Conservation (phyloP, 371 early-diverging fungal genomes). For the Rhizomucor pusillus region DNA sequence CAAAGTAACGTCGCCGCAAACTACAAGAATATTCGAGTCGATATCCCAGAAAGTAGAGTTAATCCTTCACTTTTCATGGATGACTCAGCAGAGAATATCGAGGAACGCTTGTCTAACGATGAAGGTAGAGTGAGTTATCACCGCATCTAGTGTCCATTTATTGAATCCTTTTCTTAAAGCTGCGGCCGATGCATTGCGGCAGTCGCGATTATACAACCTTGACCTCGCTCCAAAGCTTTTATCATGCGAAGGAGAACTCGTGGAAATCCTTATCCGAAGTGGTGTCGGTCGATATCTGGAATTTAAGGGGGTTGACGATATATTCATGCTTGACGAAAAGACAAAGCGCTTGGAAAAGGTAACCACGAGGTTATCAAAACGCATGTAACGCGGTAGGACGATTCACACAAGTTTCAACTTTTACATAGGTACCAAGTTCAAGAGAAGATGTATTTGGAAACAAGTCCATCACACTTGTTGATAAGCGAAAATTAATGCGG, state of each 20-base stretch:
- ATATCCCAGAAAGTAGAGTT: too few relatives aligned
- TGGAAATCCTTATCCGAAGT: conserved; percentile 76
- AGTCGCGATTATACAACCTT: conserved; percentile 66
- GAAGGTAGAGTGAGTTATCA: too few relatives aligned
- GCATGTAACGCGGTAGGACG: too few relatives aligned
- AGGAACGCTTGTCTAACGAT: too few relatives aligned
- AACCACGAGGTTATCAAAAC: too few relatives aligned
- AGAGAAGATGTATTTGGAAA: conserved; percentile 92
- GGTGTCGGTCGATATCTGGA: conserved; percentile 87
- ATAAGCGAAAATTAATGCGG: conserved; percentile 89
- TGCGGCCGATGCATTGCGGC: conserved; percentile 33
- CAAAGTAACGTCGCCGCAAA: too few relatives aligned
- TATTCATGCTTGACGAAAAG: conserved; percentile 52
- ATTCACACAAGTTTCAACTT: not conserved
- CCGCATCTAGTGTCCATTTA: too few relatives aligned
- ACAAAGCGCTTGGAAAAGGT: conserved; percentile 35
- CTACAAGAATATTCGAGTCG: too few relatives aligned
- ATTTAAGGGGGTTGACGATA: conserved; percentile 79
- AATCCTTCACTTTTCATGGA: too few relatives aligned
- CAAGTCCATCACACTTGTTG: conserved; percentile 69
- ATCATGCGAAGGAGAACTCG: conserved; percentile 68
- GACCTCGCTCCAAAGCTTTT: conserved; percentile 83
- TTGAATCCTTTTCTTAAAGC: too few relatives aligned
- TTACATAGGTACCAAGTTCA: conserved; percentile 75
- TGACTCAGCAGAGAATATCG: too few relatives aligned